A percentile compares a stretch with the other conserved stretches of the same genome.
Evolutionary conservation across 1,284 basidiomycete species (phyloP).

Genomic region (Apiotrichum gracile): DNA sequence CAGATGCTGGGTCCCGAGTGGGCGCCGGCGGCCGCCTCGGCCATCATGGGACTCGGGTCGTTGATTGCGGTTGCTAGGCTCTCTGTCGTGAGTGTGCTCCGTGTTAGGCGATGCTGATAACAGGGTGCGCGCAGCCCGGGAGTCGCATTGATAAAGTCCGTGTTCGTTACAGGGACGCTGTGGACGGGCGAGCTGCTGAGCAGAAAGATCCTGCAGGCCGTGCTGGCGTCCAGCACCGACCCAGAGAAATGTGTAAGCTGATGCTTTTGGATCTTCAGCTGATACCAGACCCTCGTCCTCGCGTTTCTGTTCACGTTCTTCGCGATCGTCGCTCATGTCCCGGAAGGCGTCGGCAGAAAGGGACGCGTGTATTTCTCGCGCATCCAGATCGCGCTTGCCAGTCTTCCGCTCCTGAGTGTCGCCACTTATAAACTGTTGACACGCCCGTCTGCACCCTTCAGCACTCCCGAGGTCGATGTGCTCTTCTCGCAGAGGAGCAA

Average conservation of each 20-base stretch:
- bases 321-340: neutral
- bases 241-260: neutral
- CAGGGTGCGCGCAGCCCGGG: neutral
- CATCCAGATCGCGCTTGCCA: neutral
- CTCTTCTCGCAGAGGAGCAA: constrained; percentile 52
- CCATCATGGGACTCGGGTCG: neutral
- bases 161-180: neutral
- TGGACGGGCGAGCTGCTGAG: neutral
- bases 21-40: neutral
- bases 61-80: neutral
- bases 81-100: neutral
- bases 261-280: neutral
- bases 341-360: neutral
- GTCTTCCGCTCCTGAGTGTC: neutral
- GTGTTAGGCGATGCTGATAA: neutral
- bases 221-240: neutral
- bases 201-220: neutral
- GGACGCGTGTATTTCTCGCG: neutral
- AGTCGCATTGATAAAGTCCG: neutral
- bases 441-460: neutral
- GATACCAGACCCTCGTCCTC: neutral
- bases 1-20: neutral
- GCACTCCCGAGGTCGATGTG: neutral
- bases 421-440: neutral
- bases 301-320: neutral